Evolutionary conservation across 2,329 filamentous ascomycete species (phyloP), one percentile per base, ranked within the genome.

Genomic region (Neopestalotiopsis clavispora): DNA sequence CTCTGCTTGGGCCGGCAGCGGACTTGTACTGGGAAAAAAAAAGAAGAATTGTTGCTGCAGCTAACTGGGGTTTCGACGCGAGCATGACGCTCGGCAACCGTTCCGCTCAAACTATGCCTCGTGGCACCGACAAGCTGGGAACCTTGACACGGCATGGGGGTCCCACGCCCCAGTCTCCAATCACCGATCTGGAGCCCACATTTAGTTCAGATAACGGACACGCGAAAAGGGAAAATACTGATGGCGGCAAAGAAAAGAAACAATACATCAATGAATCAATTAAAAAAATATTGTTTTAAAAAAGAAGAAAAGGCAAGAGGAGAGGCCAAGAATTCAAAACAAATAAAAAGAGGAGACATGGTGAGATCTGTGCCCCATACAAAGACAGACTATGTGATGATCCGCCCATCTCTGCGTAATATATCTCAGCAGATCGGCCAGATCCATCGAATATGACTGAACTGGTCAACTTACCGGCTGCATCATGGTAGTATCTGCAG

Each of bases 71-170:
- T 23, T 49, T 28, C 10, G 13, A 38, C 45, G 32, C 42, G 52
- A 66, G 30, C 20, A 38, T 20, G 42, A 57, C 45, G 30, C 34
- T 67, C 65, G 65, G 65, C 65, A 59, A 38, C 65, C n/a, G 17
- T 67, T 60, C 65, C 65, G 65, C 65, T 38, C 56, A 60, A 45
- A 60, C 65, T 57, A 60, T 60, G 52, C 65, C 65, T 67, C 65
- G 65, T 67, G 65, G 65, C 52, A 60, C 65, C 65, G 65, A 67
- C 52, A 67, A 59, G 52, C 65, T 60, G 56, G 65, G 59, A 67
- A 52, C 56, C 17, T 59, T 30, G 20, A 42, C 30, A 23, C 23
- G 58, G 49, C 65, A 67, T 52, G 65, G 65, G 59, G 59, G 59
- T 40, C 45, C 45, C 30, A 30, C 17, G n/a, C 49, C 56, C 65